Evolutionary conservation across 2,329 filamentous ascomycete genomes (phyloP).

Genomic region (Ceratocystis cubensis): DNA sequence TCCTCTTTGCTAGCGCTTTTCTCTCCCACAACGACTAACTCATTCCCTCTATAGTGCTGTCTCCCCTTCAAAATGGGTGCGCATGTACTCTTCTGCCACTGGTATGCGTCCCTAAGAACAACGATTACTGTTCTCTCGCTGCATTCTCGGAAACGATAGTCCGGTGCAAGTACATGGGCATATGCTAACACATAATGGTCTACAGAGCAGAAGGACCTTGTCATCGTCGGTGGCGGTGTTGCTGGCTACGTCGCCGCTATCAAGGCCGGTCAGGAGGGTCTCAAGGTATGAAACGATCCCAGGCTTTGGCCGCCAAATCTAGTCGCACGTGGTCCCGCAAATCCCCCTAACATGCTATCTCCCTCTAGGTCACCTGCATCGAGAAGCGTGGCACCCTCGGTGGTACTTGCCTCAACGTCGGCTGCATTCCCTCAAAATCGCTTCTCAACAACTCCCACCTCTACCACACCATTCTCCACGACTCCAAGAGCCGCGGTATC

Average conservation of each 20-base stretch:
- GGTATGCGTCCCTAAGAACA: slow-evolving; percentile 32
- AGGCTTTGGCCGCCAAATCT: too few species aligned
- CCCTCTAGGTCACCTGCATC: slow-evolving; percentile 73
- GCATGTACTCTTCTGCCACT: slow-evolving; percentile 46
- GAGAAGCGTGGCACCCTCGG: slow-evolving; percentile 94
- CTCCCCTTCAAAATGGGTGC: slow-evolving; percentile 37
- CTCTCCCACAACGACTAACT: slow-evolving; percentile 6
- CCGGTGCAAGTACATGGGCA: slow-evolving; percentile 16
- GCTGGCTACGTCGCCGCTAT: slow-evolving; percentile 98
- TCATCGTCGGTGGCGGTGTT: slow-evolving; percentile 96
- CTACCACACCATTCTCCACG: slow-evolving; percentile 93
- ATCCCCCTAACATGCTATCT: background rate
- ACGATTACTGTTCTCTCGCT: background rate
- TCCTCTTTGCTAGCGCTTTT: background rate
- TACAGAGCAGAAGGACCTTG: slow-evolving; percentile 82
- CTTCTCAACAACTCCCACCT: slow-evolving; percentile 99
- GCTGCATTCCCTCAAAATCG: slow-evolving; percentile 98
- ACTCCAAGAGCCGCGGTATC: slow-evolving; percentile 93
- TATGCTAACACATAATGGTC: slow-evolving; percentile 28
- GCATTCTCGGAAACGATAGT: background rate
- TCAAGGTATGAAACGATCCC: slow-evolving; percentile 55
- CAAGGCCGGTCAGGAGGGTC: slow-evolving; percentile 92
- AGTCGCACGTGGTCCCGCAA: background rate
- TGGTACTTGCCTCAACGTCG: slow-evolving; percentile 96
- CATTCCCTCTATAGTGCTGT: background rate